Percentiles rank a stretch among this genome's conserved stretches.
These are phyloP conservation scores for Daldinia grandis DNA, from an alignment of 495 filamentous ascomycete species.

Conservation along the genomic window DNA sequence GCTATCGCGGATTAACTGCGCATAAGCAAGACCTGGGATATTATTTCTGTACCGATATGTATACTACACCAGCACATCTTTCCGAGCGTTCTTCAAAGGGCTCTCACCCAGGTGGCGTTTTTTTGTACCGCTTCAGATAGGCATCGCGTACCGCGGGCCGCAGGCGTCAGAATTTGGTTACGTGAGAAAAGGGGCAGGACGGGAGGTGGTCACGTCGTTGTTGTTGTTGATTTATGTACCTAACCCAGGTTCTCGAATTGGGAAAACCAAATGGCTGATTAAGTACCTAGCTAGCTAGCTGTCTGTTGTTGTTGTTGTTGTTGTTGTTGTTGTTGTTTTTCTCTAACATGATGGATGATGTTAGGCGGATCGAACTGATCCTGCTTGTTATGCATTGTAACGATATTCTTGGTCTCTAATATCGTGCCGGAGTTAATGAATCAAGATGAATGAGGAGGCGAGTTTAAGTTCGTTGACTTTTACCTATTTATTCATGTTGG, in stretches of 20 bases:
- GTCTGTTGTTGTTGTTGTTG: neutral
- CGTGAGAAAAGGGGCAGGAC: neutral
- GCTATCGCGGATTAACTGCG: conserved; percentile 43
- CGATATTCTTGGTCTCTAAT: neutral
- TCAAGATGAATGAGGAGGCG: no score
- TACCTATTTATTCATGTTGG: no score
- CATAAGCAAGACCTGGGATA: neutral
- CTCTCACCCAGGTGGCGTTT: neutral
- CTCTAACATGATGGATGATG: neutral
- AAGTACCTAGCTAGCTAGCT: neutral
- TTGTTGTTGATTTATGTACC: neutral
- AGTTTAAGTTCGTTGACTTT: neutral
- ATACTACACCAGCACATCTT: conserved; percentile 9
- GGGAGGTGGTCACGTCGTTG: neutral
- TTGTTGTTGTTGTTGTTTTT: no score
- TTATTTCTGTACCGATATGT: conserved; percentile 26
- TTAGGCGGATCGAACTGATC: neutral
- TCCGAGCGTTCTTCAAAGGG: conserved; percentile 16
- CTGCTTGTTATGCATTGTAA: neutral
- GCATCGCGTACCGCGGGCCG: neutral
- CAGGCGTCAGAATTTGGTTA: neutral
- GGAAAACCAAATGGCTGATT: neutral
- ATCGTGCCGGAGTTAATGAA: neutral
- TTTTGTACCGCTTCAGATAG: neutral
- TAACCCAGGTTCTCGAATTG: neutral